A percentile compares a stretch with the other conserved stretches of the same genome.
These are phyloP conservation scores for Paracoccidioides brasiliensis DNA, from an alignment of 2,329 filamentous ascomycete genomes.

Conservation along the genomic window DNA sequence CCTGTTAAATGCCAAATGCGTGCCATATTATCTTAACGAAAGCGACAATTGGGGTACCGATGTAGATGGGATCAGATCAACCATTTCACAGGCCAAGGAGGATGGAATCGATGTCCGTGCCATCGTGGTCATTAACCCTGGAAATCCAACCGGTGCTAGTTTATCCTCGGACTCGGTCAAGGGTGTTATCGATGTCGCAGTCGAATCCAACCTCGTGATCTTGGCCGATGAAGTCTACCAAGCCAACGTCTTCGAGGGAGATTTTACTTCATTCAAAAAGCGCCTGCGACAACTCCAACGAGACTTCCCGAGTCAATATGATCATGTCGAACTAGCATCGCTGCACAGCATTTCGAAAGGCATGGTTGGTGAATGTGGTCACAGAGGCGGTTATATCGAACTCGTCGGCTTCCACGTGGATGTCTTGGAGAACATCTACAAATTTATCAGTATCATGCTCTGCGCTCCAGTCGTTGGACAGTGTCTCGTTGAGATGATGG, in stretches of 20 bases:
- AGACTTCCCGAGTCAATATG: conserved; percentile 60
- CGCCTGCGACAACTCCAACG: conserved; percentile 68
- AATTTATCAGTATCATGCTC: conserved; percentile 93
- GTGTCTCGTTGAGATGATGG: conserved; percentile 94
- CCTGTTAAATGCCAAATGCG: conserved; percentile 69
- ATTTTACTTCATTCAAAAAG: conserved; percentile 93
- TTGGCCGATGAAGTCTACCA: conserved; percentile 98
- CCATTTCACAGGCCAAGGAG: conserved; percentile 60
- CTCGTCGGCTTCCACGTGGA: conserved; percentile 74
- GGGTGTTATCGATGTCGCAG: conserved; percentile 74
- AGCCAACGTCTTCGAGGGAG: conserved; percentile 90
- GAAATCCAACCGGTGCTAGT: conserved; percentile 89
- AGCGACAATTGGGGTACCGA: conserved; percentile 77
- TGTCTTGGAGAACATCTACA: conserved; percentile 92
- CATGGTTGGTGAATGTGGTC: conserved; percentile 97
- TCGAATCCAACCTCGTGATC: conserved; percentile 71
- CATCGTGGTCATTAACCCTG: conserved; percentile 95
- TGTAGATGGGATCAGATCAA: conserved; percentile 58
- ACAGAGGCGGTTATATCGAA: conserved; percentile 96
- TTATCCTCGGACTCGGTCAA: conserved; percentile 67
- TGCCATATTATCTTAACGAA: conserved; percentile 92
- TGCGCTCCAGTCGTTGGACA: conserved; percentile 92
- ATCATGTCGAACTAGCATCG: conserved; percentile 75
- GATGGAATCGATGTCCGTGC: conserved; percentile 78
- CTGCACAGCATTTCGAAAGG: conserved; percentile 93